A percentile compares a stretch with the other conserved stretches of the same genome.
Conservation (phyloP, 2,329 filamentous ascomycete genomes). For the Fusarium sp. region DNA sequence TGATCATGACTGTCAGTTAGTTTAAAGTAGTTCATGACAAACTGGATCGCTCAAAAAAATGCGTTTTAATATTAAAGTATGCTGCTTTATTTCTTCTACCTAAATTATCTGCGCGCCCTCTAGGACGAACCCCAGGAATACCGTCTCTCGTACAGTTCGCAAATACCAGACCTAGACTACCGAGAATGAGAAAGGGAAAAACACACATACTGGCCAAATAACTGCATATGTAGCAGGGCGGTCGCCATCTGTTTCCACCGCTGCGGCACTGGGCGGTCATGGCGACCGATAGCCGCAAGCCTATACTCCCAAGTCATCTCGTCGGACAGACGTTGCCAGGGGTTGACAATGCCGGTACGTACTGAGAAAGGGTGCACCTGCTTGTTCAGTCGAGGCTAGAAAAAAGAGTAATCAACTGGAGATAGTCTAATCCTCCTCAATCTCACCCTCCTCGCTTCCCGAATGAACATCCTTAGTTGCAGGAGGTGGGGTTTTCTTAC, state of each 20-base stretch:
- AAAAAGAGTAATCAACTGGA: conserved; percentile 1
- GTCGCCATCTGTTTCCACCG: conserved; percentile 38
- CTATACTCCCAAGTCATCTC: conserved; percentile 49
- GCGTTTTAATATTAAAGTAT: conserved; percentile 1
- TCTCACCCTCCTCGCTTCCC: conserved; percentile 97
- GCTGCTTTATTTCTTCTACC: conserved; percentile 7
- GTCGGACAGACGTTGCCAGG: conserved; percentile 41
- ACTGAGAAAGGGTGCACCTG: conserved; percentile 40
- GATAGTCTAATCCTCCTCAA: conserved; percentile 78
- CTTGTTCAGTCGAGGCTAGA: conserved; percentile 13
- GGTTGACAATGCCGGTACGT: conserved; percentile 47
- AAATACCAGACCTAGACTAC: conserved; percentile 27
- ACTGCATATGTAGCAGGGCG: conserved; percentile 22
- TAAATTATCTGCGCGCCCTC: background rate
- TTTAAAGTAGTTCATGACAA: conserved; percentile 30
- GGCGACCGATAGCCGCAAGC: conserved; percentile 40
- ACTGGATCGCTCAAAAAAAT: conserved; percentile 24
- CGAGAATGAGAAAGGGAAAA: conserved; percentile 31
- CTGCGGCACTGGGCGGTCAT: conserved; percentile 33
- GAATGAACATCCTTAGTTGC: conserved; percentile 65
- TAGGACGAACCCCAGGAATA: conserved; percentile 17
- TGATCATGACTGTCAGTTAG: conserved; percentile 40
- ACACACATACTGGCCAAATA: conserved; percentile 43
- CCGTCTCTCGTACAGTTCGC: conserved; percentile 36
- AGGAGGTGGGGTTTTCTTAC: conserved; percentile 66